These are phyloP conservation scores for Aristolochia contorta DNA, from an alignment of 164 flowering plant species.

Conservation along the genomic window DNA sequence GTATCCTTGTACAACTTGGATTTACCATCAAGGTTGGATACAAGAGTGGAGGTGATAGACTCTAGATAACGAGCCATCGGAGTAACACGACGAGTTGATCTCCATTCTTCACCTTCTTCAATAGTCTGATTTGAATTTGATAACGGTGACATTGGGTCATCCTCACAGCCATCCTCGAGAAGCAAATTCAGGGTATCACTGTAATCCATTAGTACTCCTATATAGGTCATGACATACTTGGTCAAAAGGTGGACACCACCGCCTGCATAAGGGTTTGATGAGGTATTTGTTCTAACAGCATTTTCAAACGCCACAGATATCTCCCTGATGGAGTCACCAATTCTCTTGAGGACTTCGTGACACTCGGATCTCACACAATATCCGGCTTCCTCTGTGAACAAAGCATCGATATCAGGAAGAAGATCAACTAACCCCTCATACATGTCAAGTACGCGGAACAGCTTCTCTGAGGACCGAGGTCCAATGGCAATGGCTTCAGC, in stretches of 20 bases:
- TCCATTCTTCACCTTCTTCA: slow-evolving; percentile 26
- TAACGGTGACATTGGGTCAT: slow-evolving; percentile 11
- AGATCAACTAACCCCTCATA: slow-evolving; percentile 63
- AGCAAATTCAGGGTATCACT: slow-evolving; percentile 45
- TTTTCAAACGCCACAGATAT: slow-evolving; percentile 56
- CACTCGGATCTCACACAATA: slow-evolving; percentile 37
- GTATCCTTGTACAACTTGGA: slow-evolving; percentile 47
- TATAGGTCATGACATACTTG: slow-evolving; percentile 77
- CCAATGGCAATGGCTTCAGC: slow-evolving; percentile 70
- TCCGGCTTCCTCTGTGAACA: slow-evolving; percentile 44
- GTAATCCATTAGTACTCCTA: slow-evolving; percentile 45
- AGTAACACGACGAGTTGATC: slow-evolving; percentile 17
- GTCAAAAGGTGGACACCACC: slow-evolving; percentile 80
- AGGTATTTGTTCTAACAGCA: slow-evolving; percentile 42
- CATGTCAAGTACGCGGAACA: slow-evolving; percentile 66
- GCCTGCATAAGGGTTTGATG: slow-evolving; percentile 51
- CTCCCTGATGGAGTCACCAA: slow-evolving; percentile 51
- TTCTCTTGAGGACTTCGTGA: slow-evolving; percentile 39
- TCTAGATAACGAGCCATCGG: slow-evolving; percentile 38
- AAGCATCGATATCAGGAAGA: slow-evolving; percentile 45
- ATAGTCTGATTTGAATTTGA: slow-evolving; percentile 17
- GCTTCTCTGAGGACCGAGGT: slow-evolving; percentile 56
- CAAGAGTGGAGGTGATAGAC: slow-evolving; percentile 28
- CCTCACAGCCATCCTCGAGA: slow-evolving; percentile 27
- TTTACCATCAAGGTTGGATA: slow-evolving; percentile 41